These are phyloP conservation scores for Syzygium oleosum DNA, from an alignment of 345 rosid species.

Conservation along the genomic window DNA sequence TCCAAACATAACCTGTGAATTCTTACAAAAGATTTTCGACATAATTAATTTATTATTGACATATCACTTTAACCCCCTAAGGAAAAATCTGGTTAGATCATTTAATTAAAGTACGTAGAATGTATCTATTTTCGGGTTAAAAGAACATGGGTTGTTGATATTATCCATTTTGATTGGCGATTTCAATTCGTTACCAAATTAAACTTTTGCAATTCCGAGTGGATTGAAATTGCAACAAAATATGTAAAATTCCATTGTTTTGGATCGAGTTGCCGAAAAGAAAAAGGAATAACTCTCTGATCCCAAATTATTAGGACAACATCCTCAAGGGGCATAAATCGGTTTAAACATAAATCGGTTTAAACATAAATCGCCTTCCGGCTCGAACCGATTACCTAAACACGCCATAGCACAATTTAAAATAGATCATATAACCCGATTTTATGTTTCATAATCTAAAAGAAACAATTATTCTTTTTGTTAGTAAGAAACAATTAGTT, in stretches of 20 bases:
- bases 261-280: not conserved
- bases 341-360: not conserved
- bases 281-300: not conserved
- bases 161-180: not conserved
- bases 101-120: too few relatives aligned
- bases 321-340: not conserved
- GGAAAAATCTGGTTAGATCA: not conserved
- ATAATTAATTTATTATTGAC: not conserved
- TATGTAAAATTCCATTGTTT: not conserved
- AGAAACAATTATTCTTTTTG: not conserved
- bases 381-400: not conserved
- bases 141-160: not conserved
- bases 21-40: not conserved
- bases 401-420: not conserved
- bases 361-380: not conserved
- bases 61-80: not conserved
- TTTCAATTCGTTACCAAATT: not conserved
- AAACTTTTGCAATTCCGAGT: too few relatives aligned
- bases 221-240: not conserved
- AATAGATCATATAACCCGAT: not conserved
- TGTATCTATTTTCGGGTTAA: not conserved
- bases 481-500: not conserved
- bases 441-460: not conserved
- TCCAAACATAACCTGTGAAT: not conserved
- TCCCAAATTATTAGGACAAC: not conserved